Conservation (phyloP, 148 eudicot genomes). For the Rhododendron ferrugineum region DNA sequence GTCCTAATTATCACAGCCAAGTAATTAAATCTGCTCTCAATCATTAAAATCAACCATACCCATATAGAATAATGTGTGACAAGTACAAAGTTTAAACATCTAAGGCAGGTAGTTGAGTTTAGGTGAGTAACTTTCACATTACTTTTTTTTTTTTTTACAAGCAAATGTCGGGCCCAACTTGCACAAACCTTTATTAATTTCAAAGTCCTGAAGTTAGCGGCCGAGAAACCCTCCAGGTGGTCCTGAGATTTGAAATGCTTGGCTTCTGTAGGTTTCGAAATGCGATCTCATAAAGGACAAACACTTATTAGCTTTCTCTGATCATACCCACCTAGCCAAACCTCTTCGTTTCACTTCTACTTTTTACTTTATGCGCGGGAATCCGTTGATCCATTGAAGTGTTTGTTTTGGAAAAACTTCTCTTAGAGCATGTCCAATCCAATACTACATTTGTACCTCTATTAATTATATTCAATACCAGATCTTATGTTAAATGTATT, state of each 20-base stretch:
- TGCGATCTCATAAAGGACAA: not conserved
- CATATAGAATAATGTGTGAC: not conserved
- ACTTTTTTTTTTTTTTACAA: too few relatives aligned
- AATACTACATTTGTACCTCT: too few relatives aligned
- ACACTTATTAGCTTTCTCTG: too few relatives aligned
- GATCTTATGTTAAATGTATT: too few relatives aligned
- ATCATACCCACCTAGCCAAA: too few relatives aligned
- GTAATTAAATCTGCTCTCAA: not conserved
- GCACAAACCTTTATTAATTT: not conserved
- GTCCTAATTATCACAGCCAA: not conserved
- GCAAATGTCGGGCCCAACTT: not conserved
- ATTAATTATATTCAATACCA: not conserved
- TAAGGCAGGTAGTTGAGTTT: not conserved
- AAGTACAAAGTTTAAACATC: not conserved
- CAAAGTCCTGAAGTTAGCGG: too few relatives aligned
- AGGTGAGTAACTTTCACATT: not conserved
- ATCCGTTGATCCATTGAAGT: not conserved
- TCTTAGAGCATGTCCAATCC: not conserved
- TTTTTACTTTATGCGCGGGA: not conserved
- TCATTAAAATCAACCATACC: not conserved
- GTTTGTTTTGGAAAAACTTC: not conserved
- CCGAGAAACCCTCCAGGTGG: too few relatives aligned
- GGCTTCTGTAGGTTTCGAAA: too few relatives aligned
- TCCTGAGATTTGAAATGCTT: too few relatives aligned
- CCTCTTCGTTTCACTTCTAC: too few relatives aligned